Base-by-base conservation (phyloP, 73 alveolate species). In the Symbiodinium natans region DNA sequence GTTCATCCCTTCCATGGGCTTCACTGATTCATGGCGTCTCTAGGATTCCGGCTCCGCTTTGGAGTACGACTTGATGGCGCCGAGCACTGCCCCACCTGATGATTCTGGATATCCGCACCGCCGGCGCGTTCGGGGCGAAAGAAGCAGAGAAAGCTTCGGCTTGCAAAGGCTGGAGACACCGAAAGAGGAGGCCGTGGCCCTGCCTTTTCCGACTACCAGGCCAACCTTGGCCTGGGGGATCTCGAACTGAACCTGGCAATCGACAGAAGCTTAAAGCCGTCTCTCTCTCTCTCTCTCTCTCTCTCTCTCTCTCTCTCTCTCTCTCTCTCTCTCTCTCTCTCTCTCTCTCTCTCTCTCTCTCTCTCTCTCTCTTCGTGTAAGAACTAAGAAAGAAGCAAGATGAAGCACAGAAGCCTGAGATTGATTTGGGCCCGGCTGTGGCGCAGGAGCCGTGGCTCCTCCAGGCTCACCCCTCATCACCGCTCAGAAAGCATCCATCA, bases 11-110 rank as follows among this genome's bases (percentile, higher is more conserved):
- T n/a, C n/a, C n/a, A n/a, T n/a, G n/a, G n/a, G n/a, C n/a, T n/a
- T n/a, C n/a, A n/a, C n/a, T n/a, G n/a, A n/a, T n/a, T n/a, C n/a
- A n/a, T n/a, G n/a, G n/a, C n/a, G n/a, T n/a, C n/a, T n/a, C 25
- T 34, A 80, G 48, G 34, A 17, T 56, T 29, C 68, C 43, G 34
- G 85, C 94, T 87, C 94, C 40, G 94, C 94, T 87, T 87, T 87
- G 94, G 94, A 87, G 68, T 87, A 87, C 94, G 94, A 87, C 86
- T 87, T 87, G 94, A 87, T 87, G 39, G 94, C 94, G 68, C 68
- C 41, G 83, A 87, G 80, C 85, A 87, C 94, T 11, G 94, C 94
- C 59, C 94, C 94, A 40, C 94, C 94, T 87, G n/a, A n/a, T n/a
- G n/a, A n/a, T n/a, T n/a, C n/a, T n/a, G 56, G 31, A 23, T n/a